Evolutionary conservation across 1,139 yeast species (phyloP), one percentile per base, ranked within the genome.

Genomic region (Geotrichum macrosporum): DNA sequence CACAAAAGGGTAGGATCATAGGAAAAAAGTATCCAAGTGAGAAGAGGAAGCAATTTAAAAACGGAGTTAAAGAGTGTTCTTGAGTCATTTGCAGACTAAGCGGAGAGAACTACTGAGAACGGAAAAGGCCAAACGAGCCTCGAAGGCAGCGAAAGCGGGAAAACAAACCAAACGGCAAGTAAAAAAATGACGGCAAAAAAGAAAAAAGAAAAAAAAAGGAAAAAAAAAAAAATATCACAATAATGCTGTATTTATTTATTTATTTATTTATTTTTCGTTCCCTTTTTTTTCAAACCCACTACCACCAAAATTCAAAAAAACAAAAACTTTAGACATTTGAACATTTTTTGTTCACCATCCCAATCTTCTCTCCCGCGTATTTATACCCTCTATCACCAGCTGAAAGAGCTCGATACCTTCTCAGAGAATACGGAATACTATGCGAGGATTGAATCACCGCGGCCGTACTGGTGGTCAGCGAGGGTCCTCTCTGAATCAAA

Each of bases 381-480:
- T n/a, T n/a, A n/a, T n/a, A n/a, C n/a, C n/a, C n/a, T n/a, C n/a
- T n/a, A n/a, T n/a, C n/a, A n/a, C n/a, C n/a, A n/a, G n/a, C n/a
- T n/a, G n/a, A n/a, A n/a, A n/a, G n/a, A 9, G 5, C 35, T 3
- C 9, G 38, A 35, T 19, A 36, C 12, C n/a, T 26, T 13, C 12
- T n/a, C 20, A 22, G 15, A 22, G 6, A 8, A 8, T 6, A 24
- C 6, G 27, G 27, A 24, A 24, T 8, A 24, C n/a, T 32, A 36
- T 36, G 40, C 40, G 40, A 24, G 40, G 40, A 22, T 26, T 36
- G 32, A 26, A 24, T 36, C 40, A 36, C 30, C 32, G 32, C 40
- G 40, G 40, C 9, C 40, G 32, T 24, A 20, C 31, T 3, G 40
- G 32, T 3, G 40, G 40, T 13, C 40, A 36, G 21, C 40, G 21